A percentile compares a stretch with the other conserved stretches of the same genome.
Conservation (phyloP, 345 rosid species). For the Ceriops decandra region DNA sequence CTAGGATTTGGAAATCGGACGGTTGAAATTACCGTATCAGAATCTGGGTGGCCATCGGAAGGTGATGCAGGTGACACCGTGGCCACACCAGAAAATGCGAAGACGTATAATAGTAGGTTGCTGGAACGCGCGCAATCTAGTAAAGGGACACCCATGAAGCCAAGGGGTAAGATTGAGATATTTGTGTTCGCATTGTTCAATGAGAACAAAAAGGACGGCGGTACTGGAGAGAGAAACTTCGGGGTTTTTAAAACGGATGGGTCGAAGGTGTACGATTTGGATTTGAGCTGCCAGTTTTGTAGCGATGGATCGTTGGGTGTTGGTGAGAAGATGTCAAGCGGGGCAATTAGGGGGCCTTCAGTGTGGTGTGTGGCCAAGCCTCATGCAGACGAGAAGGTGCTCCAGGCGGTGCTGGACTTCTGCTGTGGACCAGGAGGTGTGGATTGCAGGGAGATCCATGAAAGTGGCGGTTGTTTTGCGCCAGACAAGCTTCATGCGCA, state of each 20-base stretch:
- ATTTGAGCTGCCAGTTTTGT: constrained; percentile 57
- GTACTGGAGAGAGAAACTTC: constrained; percentile 47
- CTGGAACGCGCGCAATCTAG: constrained; percentile 50
- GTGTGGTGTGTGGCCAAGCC: constrained; percentile 79
- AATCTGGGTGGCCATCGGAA: constrained; percentile 67
- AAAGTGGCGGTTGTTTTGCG: constrained; percentile 44
- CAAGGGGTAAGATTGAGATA: constrained; percentile 35
- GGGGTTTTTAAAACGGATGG: constrained; percentile 63
- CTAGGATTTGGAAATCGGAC: constrained; percentile 47
- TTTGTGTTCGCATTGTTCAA: constrained; percentile 61
- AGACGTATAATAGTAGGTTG: constrained; percentile 53
- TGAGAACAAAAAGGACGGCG: constrained; percentile 63
- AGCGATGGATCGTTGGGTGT: constrained; percentile 31
- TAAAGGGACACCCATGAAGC: constrained; percentile 60
- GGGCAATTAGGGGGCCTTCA: constrained; percentile 43
- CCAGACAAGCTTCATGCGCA: constrained; percentile 60
- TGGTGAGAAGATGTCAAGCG: constrained; percentile 28
- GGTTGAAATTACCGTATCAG: constrained; percentile 42
- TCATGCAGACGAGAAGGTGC: constrained; percentile 54
- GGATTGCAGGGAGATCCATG: constrained; percentile 54
- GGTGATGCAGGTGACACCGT: constrained; percentile 43
- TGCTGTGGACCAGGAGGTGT: constrained; percentile 69
- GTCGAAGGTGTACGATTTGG: constrained; percentile 50
- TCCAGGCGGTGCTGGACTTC: constrained; percentile 51
- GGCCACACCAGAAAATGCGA: constrained; percentile 47